phyloP scores from a whole-genome alignment of 805 yeast genomes.

The Metschnikowia kofuensis region DNA sequence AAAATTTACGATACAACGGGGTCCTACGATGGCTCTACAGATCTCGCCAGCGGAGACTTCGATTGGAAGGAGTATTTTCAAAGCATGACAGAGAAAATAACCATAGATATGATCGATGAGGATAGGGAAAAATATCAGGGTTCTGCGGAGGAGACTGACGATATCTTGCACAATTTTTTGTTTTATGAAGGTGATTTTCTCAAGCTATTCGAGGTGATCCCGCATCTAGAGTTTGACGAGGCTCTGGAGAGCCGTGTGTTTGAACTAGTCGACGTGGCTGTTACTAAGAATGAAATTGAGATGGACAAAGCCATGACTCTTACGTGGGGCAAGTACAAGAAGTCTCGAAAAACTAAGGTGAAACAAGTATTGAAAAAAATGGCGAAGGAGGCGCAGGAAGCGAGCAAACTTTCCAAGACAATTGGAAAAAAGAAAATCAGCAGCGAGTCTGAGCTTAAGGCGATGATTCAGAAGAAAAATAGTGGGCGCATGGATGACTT shows the following conservation, averaged over 20 bases:
- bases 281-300: slow-evolving; percentile 36
- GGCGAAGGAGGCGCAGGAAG: slow-evolving; percentile 66
- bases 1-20: slow-evolving; percentile 71
- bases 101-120: slow-evolving; percentile 63
- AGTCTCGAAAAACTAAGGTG: slow-evolving; percentile 47
- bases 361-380: slow-evolving; percentile 47
- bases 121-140: slow-evolving; percentile 65
- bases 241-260: slow-evolving; percentile 63
- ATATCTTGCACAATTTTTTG: slow-evolving; percentile 57
- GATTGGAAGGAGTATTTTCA: slow-evolving; percentile 61
- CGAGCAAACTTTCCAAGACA: slow-evolving; percentile 45
- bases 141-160: slow-evolving; percentile 56
- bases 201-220: slow-evolving; percentile 66
- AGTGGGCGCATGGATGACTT: slow-evolving; percentile 42
- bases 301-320: slow-evolving; percentile 30
- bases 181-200: slow-evolving; percentile 67
- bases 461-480: slow-evolving; percentile 49
- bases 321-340: slow-evolving; percentile 51
- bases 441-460: slow-evolving; percentile 41
- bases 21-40: slow-evolving; percentile 41
- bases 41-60: slow-evolving; percentile 37
- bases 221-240: slow-evolving; percentile 65
- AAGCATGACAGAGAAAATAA: slow-evolving; percentile 47
- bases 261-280: slow-evolving; percentile 42
- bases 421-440: slow-evolving; percentile 26